Percentiles rank a stretch among this genome's conserved stretches.
Evolutionary conservation across 202 grass and related monocot species (phyloP).

Genomic region (Saccharum hybrid): DNA sequence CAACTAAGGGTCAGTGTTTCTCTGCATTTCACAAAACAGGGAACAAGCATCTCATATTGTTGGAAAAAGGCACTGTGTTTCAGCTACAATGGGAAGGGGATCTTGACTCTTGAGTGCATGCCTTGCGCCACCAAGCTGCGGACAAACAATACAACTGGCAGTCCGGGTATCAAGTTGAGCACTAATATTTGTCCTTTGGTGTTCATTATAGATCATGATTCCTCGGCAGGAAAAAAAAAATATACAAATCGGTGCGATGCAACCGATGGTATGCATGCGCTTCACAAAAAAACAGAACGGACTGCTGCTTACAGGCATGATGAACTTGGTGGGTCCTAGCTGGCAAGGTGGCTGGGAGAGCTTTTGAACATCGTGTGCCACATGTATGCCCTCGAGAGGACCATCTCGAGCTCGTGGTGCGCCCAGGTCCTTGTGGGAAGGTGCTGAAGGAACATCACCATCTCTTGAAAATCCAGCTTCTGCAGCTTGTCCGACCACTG

Average conservation of each 20-base stretch:
- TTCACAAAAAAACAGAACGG: neutral
- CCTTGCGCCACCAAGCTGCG: neutral
- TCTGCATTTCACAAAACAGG: neutral
- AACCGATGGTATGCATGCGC: neutral
- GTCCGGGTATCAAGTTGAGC: neutral
- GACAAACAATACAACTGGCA: neutral
- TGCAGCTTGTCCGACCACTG: slow-evolving; percentile 96
- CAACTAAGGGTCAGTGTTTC: neutral
- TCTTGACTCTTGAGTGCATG: neutral
- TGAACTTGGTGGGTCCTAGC: slow-evolving; percentile 38
- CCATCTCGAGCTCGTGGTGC: slow-evolving; percentile 94
- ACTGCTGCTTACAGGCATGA: neutral
- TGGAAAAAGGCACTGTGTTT: neutral
- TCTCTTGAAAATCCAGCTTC: slow-evolving; percentile 95
- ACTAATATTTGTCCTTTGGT: neutral
- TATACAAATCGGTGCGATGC: slow-evolving; percentile 38
- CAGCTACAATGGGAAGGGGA: neutral
- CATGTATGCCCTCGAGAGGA: slow-evolving; percentile 94
- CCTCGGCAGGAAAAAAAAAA: neutral
- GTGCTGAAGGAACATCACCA: slow-evolving; percentile 99
- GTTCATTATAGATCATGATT: slow-evolving; percentile 11
- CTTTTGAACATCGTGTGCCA: slow-evolving; percentile 99
- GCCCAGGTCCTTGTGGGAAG: slow-evolving; percentile 90
- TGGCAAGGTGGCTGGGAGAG: slow-evolving; percentile 85
- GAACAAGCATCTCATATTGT: slow-evolving; percentile 3